Conservation (phyloP, 495 filamentous ascomycete genomes). For the Hypomontagnella submonticulosa region DNA sequence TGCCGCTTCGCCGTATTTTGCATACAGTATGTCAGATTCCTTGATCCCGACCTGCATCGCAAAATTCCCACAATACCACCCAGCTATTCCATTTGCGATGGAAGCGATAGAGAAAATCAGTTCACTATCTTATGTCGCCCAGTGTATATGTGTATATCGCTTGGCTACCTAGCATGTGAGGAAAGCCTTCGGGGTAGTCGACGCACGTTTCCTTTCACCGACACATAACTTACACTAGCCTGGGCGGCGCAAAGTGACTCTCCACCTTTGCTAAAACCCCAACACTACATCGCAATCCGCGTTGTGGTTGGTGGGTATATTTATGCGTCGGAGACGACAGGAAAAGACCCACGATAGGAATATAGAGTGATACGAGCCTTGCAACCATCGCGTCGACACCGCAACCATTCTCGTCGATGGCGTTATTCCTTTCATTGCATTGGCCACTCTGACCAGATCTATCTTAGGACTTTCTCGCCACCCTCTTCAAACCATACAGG, state of each 20-base stretch:
- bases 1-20: conserved; percentile 13
- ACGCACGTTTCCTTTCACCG: conserved; percentile 22
- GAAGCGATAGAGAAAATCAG: conserved; percentile 21
- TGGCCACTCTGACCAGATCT: conserved; percentile 5
- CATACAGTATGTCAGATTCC: conserved; percentile 37
- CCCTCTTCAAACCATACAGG: conserved; percentile 10
- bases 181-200: conserved; percentile 16
- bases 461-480: conserved; percentile 21
- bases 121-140: conserved; percentile 36
- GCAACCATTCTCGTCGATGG: conserved; percentile 8
- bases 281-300: conserved; percentile 13
- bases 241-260: conserved; percentile 18
- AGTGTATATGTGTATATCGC: conserved; percentile 4
- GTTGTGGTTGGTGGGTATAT: conserved; percentile 35
- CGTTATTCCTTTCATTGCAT: conserved; percentile 15
- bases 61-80: conserved; percentile 37
- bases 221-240: conserved; percentile 10
- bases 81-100: conserved; percentile 26
- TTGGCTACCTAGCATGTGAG: conserved; percentile 3
- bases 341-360: conserved; percentile 14
- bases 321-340: conserved; percentile 21
- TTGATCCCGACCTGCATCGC: conserved; percentile 31
- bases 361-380: conserved; percentile 22
- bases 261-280: conserved; percentile 15
- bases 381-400: conserved; percentile 10